Conservation (phyloP, 345 rosid genomes). For the Salix exigua region DNA sequence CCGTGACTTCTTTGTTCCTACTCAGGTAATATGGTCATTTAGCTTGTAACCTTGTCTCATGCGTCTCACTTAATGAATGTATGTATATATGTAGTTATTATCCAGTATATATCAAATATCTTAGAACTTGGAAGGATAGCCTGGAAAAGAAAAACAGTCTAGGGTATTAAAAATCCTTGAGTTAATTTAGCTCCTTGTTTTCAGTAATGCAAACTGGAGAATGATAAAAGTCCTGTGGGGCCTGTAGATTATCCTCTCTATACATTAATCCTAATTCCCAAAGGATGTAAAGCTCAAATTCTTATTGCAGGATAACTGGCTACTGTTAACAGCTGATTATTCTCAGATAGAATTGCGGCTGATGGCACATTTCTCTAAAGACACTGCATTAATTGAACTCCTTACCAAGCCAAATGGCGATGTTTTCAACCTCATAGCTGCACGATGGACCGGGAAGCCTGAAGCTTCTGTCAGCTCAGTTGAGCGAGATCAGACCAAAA, state of each 20-base stretch:
- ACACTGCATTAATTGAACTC: conserved; percentile 65
- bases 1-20: conserved; percentile 82
- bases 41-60: neutral
- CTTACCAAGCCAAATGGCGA: conserved; percentile 76
- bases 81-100: neutral
- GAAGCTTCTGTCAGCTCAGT: conserved; percentile 52
- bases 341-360: conserved; percentile 93
- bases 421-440: conserved; percentile 88
- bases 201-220: neutral
- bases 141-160: neutral
- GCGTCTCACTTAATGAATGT: neutral
- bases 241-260: neutral
- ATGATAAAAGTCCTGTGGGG: neutral
- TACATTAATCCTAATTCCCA: neutral
- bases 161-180: neutral
- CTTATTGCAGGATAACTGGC: conserved; percentile 81
- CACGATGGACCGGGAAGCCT: conserved; percentile 76
- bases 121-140: neutral
- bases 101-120: neutral
- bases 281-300: conserved; percentile 4
- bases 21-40: conserved; percentile 56
- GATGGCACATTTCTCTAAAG: conserved; percentile 94
- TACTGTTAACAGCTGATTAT: conserved; percentile 86
- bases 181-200: neutral
- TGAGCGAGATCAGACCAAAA: conserved; percentile 88